Percentiles rank a stretch among this genome's conserved stretches.
These are phyloP conservation scores for Termitomyces sp. DNA, from an alignment of 768 basidiomycete genomes.

Conservation along the genomic window DNA sequence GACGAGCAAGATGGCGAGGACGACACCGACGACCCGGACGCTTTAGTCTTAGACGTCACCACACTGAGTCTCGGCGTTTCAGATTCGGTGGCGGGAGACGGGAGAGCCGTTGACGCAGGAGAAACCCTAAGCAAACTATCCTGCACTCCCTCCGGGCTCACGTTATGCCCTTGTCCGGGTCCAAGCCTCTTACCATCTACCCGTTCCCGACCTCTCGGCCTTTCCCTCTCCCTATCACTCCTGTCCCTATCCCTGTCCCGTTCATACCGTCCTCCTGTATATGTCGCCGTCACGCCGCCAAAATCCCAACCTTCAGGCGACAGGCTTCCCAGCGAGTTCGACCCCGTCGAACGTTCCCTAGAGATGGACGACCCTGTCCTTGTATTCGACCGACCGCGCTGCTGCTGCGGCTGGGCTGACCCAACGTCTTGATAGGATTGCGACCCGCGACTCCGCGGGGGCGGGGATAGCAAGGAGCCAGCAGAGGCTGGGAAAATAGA, in stretches of 20 bases:
- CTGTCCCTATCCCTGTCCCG: constrained; percentile 21
- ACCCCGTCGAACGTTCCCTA: constrained; percentile 31
- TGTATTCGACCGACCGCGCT: constrained; percentile 54
- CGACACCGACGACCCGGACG: constrained; percentile 16
- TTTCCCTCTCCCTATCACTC: constrained; percentile 20
- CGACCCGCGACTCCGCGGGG: constrained; percentile 24
- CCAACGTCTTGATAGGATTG: constrained; percentile 21
- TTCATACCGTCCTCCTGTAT: constrained; percentile 32
- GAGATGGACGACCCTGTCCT: constrained; percentile 54
- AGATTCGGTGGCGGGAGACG: background rate
- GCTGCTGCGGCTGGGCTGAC: constrained; percentile 13
- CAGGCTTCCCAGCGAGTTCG: constrained; percentile 25
- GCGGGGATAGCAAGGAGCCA: constrained; percentile 24
- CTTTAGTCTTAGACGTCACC: constrained; percentile 10
- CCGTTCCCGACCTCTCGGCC: constrained; percentile 40
- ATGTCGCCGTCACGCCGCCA: constrained; percentile 22
- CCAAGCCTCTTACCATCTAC: constrained; percentile 34
- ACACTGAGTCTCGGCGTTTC: constrained; percentile 1
- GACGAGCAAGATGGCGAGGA: constrained; percentile 24
- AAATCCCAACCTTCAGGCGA: constrained; percentile 25
- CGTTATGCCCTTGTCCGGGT: constrained; percentile 24
- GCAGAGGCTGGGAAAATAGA: constrained; percentile 20
- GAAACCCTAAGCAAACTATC: constrained; percentile 22
- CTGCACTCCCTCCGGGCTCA: constrained; percentile 32
- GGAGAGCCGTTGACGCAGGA: constrained; percentile 11